phyloP scores from a whole-genome alignment of 2,329 filamentous ascomycete genomes.

The Pestalotiopsis fici region DNA sequence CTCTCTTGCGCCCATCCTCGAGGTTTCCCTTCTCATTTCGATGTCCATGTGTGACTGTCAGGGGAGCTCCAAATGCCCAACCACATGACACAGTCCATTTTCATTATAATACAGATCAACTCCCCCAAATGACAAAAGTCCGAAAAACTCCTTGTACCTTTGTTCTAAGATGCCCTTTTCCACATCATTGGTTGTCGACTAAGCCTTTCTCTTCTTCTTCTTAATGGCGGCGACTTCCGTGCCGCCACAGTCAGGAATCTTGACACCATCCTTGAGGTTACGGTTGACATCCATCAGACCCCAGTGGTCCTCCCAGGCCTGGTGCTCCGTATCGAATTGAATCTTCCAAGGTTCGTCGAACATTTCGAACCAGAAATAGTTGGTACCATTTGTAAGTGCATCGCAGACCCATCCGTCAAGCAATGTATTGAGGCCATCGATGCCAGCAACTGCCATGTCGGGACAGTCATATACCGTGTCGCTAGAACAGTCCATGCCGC shows the following conservation, averaged over 20 bases:
- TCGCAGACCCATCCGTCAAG: conserved; percentile 85
- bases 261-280: conserved; percentile 80
- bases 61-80: neutral
- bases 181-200: neutral
- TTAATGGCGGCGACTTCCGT: conserved; percentile 52
- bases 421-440: conserved; percentile 82
- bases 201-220: neutral
- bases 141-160: neutral
- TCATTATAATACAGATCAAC: neutral
- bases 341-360: conserved; percentile 98
- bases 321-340: conserved; percentile 63
- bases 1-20: neutral
- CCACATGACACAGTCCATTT: neutral
- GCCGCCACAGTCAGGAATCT: conserved; percentile 84
- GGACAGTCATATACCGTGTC: conserved; percentile 55
- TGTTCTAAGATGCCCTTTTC: neutral
- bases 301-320: conserved; percentile 96
- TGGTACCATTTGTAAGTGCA: conserved; percentile 76
- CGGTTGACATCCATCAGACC: conserved; percentile 85
- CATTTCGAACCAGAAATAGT: conserved; percentile 97
- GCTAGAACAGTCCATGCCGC: conserved; percentile 75
- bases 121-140: neutral
- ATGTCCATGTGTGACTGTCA: neutral
- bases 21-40: neutral
- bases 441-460: conserved; percentile 72